phyloP scores from a whole-genome alignment of 495 filamentous ascomycete species.

The Talaromyces adpressus region DNA sequence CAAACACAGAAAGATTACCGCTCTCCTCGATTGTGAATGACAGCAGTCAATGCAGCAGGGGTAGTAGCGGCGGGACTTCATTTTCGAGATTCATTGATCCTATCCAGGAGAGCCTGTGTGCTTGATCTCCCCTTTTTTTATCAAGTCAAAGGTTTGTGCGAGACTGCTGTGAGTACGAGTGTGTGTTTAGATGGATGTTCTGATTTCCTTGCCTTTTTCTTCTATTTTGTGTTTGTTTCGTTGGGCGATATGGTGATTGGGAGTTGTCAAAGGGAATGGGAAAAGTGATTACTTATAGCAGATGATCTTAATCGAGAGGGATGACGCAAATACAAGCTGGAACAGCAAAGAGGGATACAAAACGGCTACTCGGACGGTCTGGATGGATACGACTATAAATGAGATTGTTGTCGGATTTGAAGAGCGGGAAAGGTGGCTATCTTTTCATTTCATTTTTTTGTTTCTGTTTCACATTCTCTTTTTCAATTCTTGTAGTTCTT shows the following conservation, averaged over 20 bases:
- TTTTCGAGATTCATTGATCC: conserved; percentile 4
- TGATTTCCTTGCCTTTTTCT: neutral
- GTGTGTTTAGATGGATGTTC: neutral
- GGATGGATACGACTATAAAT: neutral
- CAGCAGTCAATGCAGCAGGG: conserved; percentile 1
- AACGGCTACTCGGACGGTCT: neutral
- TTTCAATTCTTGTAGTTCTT: neutral
- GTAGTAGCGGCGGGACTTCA: neutral
- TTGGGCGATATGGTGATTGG: neutral
- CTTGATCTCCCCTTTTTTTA: neutral
- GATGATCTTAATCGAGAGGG: neutral
- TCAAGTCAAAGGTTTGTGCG: neutral
- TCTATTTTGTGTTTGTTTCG: too few species aligned
- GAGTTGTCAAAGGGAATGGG: neutral
- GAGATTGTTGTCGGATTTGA: neutral
- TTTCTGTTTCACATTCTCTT: neutral
- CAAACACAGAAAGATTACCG: conserved; percentile 2
- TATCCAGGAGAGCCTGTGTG: conserved; percentile 3
- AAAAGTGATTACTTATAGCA: neutral
- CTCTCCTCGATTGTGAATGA: conserved; percentile 1
- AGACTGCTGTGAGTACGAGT: neutral
- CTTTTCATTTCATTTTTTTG: neutral
- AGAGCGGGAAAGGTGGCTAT: neutral
- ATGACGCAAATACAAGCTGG: neutral
- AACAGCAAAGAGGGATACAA: neutral